These are phyloP conservation scores for Saposhnikovia divaricata DNA, from an alignment of 129 eudicot genomes.

Conservation along the genomic window DNA sequence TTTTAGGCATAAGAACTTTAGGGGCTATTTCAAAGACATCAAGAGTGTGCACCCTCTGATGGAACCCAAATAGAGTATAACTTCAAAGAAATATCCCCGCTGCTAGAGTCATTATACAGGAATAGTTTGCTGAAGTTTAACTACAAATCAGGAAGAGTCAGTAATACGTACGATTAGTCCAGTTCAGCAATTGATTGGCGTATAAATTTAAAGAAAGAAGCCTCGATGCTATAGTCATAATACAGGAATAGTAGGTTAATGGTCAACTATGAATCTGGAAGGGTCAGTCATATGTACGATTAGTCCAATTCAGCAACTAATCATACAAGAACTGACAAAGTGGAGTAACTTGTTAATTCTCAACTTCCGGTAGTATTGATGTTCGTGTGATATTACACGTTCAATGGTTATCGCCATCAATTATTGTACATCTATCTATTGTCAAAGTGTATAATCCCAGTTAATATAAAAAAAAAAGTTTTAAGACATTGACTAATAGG, in stretches of 20 bases:
- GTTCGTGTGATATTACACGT: neutral
- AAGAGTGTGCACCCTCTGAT: neutral
- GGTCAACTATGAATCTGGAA: neutral
- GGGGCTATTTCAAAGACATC: neutral
- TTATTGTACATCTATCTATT: neutral
- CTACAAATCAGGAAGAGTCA: neutral
- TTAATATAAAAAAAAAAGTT: no score
- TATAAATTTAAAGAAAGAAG: neutral
- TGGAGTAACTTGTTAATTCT: neutral
- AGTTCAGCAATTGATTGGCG: neutral
- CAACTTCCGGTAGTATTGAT: neutral
- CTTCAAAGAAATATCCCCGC: neutral
- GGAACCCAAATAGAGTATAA: neutral
- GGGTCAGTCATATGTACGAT: neutral
- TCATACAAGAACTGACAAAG: neutral
- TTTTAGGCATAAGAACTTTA: neutral
- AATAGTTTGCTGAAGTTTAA: neutral
- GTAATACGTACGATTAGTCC: neutral
- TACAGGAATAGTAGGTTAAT: neutral
- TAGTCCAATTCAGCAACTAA: neutral
- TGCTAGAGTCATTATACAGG: neutral
- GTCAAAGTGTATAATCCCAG: neutral
- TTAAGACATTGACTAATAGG: neutral
- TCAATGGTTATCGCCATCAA: neutral
- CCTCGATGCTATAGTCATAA: neutral